These are phyloP conservation scores for Rhizopogon roseolus DNA, from an alignment of 768 basidiomycete species.

Conservation along the genomic window DNA sequence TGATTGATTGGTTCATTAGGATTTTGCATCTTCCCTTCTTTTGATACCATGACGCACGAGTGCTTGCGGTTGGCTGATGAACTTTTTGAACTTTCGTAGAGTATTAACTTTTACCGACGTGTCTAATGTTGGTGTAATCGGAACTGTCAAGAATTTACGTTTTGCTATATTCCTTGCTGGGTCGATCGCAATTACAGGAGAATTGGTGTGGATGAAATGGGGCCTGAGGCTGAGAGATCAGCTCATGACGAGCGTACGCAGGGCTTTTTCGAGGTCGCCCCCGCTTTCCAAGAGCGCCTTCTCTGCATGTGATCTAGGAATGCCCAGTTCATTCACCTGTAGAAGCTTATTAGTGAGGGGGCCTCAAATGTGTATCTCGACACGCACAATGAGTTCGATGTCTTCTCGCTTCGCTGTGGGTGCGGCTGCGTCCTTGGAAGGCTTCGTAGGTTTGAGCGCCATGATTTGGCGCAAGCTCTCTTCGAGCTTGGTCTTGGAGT, in stretches of 20 bases:
- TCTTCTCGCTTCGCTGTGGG: conserved; percentile 21
- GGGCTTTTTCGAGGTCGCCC: conserved; percentile 22
- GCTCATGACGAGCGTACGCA: conserved; percentile 21
- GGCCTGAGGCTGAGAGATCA: conserved; percentile 4
- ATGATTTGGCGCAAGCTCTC: conserved; percentile 45
- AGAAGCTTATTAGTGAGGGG: not conserved
- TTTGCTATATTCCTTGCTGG: not conserved
- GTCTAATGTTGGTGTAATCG: conserved; percentile 26
- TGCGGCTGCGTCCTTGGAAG: conserved; percentile 21
- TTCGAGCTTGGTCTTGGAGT: conserved; percentile 27
- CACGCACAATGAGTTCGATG: conserved; percentile 21
- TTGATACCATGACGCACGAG: conserved; percentile 11
- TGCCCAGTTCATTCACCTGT: conserved; percentile 26
- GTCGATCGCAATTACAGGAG: too few relatives aligned
- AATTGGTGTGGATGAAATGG: not conserved
- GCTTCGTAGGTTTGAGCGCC: conserved; percentile 51
- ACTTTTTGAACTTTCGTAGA: conserved; percentile 11
- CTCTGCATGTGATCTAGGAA: conserved; percentile 24
- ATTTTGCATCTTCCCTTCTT: conserved; percentile 10
- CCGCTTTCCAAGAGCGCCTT: conserved; percentile 24
- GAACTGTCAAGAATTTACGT: not conserved
- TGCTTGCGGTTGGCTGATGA: conserved; percentile 12
- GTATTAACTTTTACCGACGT: conserved; percentile 18
- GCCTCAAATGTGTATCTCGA: not conserved
- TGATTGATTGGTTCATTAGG: conserved; percentile 7